Evolutionary conservation across 257 asterid genomes (phyloP).

Genomic region (Salvia hispanica): DNA sequence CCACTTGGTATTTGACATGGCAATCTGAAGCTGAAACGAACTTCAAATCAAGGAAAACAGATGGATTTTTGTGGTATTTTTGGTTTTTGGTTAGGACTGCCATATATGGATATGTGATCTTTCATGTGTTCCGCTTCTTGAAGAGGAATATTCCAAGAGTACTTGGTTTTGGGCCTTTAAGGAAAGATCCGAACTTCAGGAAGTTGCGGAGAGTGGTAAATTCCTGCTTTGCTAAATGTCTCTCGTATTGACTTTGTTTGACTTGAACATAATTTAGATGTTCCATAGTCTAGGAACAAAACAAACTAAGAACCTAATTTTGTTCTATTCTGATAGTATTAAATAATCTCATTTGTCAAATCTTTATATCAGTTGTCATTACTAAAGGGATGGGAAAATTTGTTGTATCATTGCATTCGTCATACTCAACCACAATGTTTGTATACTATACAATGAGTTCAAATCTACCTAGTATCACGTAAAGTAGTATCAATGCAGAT

Average conservation of each 20-base stretch:
- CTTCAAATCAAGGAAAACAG: constrained; percentile 58
- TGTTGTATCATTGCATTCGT: no score
- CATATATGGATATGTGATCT: constrained; percentile 66
- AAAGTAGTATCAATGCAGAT: no score
- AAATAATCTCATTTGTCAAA: constrained; percentile 6
- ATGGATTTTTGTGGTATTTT: constrained; percentile 68
- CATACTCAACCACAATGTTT: no score
- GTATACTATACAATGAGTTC: no score
- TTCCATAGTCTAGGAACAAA: constrained; percentile 12
- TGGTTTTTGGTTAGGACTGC: constrained; percentile 76
- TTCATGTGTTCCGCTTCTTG: constrained; percentile 54
- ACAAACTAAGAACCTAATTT: constrained; percentile 12
- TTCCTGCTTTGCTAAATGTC: constrained; percentile 28
- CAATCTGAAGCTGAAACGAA: constrained; percentile 78
- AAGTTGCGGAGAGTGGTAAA: constrained; percentile 80
- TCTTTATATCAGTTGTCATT: constrained; percentile 4
- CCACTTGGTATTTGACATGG: constrained; percentile 91
- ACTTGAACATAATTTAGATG: background rate
- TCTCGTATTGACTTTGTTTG: constrained; percentile 17
- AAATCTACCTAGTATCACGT: no score
- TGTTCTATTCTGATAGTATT: background rate
- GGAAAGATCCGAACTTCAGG: constrained; percentile 75
- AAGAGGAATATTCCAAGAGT: constrained; percentile 69
- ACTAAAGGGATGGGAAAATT: constrained; percentile 4
- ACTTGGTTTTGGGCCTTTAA: constrained; percentile 78